Percentiles rank a stretch among this genome's conserved stretches.
These are phyloP conservation scores for Pichia deserticola DNA, from an alignment of 805 yeast genomes.

Conservation along the genomic window DNA sequence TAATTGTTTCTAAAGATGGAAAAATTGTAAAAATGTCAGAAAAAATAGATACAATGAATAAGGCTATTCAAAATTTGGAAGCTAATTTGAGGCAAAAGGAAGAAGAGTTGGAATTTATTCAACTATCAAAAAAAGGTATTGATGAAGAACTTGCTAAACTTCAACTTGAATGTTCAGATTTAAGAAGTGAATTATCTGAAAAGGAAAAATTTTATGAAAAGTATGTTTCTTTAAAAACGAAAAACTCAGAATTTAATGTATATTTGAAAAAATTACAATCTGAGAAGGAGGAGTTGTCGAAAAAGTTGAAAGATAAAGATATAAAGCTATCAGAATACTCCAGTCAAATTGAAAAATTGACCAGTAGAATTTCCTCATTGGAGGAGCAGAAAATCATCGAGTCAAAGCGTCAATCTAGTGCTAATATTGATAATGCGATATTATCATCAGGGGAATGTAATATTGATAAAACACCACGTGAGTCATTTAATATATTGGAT, in stretches of 20 bases:
- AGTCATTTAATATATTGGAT: conserved; percentile 3
- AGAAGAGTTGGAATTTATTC: not conserved
- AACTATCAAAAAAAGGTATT: not conserved
- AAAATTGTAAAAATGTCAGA: not conserved
- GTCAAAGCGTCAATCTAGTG: not conserved
- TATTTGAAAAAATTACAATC: not conserved
- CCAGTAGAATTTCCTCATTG: not conserved
- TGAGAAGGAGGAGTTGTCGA: not conserved
- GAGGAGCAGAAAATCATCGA: not conserved
- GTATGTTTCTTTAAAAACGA: conserved; percentile 1
- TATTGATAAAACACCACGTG: conserved; percentile 4
- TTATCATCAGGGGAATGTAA: not conserved
- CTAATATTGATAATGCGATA: not conserved
- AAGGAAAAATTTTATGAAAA: not conserved
- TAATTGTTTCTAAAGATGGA: not conserved
- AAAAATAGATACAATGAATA: not conserved
- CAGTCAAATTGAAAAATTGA: not conserved
- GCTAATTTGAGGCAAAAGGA: not conserved
- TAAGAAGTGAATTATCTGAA: conserved; percentile 2
- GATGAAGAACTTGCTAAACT: conserved; percentile 6
- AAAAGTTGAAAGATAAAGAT: not conserved
- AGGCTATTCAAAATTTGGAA: not conserved
- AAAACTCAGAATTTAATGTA: not conserved
- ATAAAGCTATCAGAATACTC: not conserved
- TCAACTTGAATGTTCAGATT: conserved; percentile 4